Evolutionary conservation across 345 rosid species (phyloP).

Genomic region (Excoecaria agallocha): DNA sequence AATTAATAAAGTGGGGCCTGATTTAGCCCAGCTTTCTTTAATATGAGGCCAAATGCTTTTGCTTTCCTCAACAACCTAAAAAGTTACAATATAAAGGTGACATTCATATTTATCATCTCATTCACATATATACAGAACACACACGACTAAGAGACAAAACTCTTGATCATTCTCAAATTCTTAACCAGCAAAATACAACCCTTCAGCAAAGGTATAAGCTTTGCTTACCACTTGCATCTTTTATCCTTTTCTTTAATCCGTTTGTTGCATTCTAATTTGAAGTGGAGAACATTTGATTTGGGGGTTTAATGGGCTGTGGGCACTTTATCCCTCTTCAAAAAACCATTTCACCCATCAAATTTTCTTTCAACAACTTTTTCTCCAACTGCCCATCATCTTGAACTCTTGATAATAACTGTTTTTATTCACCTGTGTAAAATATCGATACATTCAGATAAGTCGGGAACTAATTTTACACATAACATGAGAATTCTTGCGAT

Average conservation of each 20-base stretch:
- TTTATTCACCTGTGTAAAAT: slow-evolving; percentile 26
- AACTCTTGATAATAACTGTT: too few relatives aligned
- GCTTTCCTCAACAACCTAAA: neutral
- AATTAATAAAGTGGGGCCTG: too few relatives aligned
- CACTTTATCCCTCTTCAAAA: slow-evolving; percentile 26
- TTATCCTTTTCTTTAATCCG: neutral
- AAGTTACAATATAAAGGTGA: neutral
- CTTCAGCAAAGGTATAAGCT: slow-evolving; percentile 13
- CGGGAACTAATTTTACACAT: neutral
- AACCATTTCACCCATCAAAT: slow-evolving; percentile 14
- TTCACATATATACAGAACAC: slow-evolving; percentile 32
- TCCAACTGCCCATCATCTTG: neutral
- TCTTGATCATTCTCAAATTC: too few relatives aligned
- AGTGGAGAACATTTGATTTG: slow-evolving; percentile 11
- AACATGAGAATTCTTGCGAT: too few relatives aligned
- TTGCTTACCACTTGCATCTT: neutral
- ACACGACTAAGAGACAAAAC: slow-evolving; percentile 4
- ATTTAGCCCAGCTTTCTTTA: too few relatives aligned
- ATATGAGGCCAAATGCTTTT: too few relatives aligned
- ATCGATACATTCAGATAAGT: neutral
- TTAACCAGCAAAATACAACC: slow-evolving; percentile 11
- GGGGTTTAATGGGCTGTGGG: slow-evolving; percentile 25
- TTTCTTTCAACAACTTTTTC: slow-evolving; percentile 1
- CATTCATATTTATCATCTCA: neutral
- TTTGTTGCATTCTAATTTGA: neutral